Base-by-base conservation (phyloP, 306 rosid genomes). In the Parietaria judaica region DNA sequence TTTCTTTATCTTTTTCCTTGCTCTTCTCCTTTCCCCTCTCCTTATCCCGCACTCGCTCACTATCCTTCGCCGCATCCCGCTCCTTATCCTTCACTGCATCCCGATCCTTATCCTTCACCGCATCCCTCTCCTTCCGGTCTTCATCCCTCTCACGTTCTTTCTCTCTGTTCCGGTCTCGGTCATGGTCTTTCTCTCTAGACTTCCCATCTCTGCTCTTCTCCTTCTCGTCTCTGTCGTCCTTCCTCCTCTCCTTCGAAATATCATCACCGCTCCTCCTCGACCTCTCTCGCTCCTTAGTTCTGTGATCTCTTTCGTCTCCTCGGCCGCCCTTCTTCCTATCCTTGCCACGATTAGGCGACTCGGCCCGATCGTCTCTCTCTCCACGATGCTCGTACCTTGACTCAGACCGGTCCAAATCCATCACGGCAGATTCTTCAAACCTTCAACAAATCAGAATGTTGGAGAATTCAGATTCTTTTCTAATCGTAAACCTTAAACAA, bases 181-280 rank as follows among this genome's bases (percentile, higher is more conserved):
- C 95, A 60, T 81, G 74, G 54, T 83, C 95, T 66, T 74, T 84
- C 72, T 86, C 97, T 78, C 81, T 86, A 41, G 4, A 62, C 75
- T 87, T 90, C 41, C 50, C 56, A 54, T 85, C 86, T 74, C 78
- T 86, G 59, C 73, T 55, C 74, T 84, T 79, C 14, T 86, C 94
- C 76, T 83, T 90, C 31, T 82, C 95, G 60, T 84, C 91, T 65
- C 85, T 86, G 36, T 86, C 85, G 11, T 87, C 95, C 68, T 72
- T 84, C 78, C 86, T 85, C 54, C 73, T 72, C 70, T 83, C 89
- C 67, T 72, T 80, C 0, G 51, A 58, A 71, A 43, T 64, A 72
- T 82, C 90, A 47, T 79, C 90, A 3, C 64, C 49, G 53, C 60
- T 59, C 75, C 83, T 76, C 84, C 78, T 81, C 6, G 59, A 73